Base-by-base conservation (phyloP, 352 stramenopile genomes). In the Globisporangium carolinianum region DNA sequence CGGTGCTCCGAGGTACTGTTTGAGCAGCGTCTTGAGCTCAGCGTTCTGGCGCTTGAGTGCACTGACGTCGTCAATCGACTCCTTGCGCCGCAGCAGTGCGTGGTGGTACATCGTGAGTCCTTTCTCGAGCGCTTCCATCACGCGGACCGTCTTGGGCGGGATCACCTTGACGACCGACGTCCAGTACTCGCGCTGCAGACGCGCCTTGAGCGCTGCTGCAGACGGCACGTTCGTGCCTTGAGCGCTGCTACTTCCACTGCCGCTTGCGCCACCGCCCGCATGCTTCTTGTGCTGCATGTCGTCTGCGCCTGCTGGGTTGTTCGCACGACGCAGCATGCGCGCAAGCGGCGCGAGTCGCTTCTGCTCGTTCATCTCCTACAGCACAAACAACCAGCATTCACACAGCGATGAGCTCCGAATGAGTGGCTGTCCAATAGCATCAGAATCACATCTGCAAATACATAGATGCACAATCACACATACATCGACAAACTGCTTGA, bases 21-120 rank as follows among this genome's bases (percentile, higher is more conserved):
- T 93, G 38, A 97, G 71, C 24, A 97, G 63, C 32, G 68, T 75
- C 70, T 97, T 97, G 57, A 97, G 84, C 70, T 97, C 77, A 11
- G 65, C 61, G 59, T 98, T 98, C 62, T 97, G 86, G 39, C 62
- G 55, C 52, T 90, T 81, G 45, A 98, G 82, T 36, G 53, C 62
- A 5, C 66, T 75, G 11, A 97, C 83, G 36, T 95, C 76, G 48
- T 93, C 69, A 47, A 97, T 89, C 15, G 85, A 68, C 15, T 83
- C 69, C 53, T 94, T 91, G 47, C 91, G 75, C 12, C 87, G 75
- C 54, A 85, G 60, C 12, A 97, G 69, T 5, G 91, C 71, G 5
- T 82, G 75, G 59, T 95, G 83, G 67, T 97, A 97, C 68, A 85
- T 74, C 12, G 62, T 76, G 47, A 96, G 57, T 4, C 76, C 79